Conservation (phyloP, 345 rosid genomes). For the Alliaria petiolata region DNA sequence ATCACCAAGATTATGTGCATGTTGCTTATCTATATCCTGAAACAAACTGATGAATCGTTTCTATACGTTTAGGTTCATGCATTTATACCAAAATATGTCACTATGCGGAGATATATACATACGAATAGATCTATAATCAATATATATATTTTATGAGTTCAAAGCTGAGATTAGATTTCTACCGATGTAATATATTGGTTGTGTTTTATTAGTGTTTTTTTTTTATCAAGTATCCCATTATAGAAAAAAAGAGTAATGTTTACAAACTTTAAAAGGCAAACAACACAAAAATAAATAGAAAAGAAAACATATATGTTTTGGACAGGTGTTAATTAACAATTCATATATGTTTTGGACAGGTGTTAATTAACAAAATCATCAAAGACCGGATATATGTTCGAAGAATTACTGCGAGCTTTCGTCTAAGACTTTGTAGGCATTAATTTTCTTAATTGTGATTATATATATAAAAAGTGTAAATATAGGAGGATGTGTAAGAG, state of each 20-base stretch:
- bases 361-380: background rate
- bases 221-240: background rate
- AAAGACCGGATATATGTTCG: background rate
- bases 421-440: constrained; percentile 11
- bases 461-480: constrained; percentile 15
- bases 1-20: constrained; percentile 12
- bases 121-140: background rate
- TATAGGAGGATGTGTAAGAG: constrained; percentile 28
- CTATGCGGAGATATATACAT: background rate
- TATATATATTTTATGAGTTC: no score
- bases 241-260: background rate
- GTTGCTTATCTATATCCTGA: constrained; percentile 10
- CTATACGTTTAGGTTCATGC: constrained; percentile 24
- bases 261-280: background rate
- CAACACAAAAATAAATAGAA: no score
- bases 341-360: background rate
- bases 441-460: background rate
- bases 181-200: background rate
- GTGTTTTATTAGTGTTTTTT: background rate
- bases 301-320: no score
- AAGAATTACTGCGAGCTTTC: constrained; percentile 10
- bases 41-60: constrained; percentile 1
- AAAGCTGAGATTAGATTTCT: background rate
- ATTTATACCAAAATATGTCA: constrained; percentile 9
- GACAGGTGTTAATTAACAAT: background rate